Evolutionary conservation across 495 filamentous ascomycete species (phyloP), one percentile per base, ranked within the genome.

Genomic region (Lophiostoma macrostomum): DNA sequence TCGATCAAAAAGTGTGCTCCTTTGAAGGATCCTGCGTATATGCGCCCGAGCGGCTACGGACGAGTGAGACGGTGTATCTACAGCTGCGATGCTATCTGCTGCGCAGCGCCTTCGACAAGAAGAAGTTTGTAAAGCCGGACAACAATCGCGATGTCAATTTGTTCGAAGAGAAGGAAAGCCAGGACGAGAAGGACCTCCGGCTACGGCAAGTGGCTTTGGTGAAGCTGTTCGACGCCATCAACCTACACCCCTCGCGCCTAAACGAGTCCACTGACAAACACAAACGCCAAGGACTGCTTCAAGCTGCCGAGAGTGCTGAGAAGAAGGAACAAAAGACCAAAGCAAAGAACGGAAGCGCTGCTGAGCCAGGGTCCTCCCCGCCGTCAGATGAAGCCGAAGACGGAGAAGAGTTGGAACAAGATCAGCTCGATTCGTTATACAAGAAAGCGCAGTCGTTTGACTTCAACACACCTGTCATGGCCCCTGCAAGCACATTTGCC

Each of bases 401-500:
- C 11, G 87, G 88, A 2, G 77, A 90, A 56, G 90, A 96, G 68
- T 79, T 98, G 0, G 90, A 96, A 69, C 87, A 96, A 65, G 91
- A 95, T 63, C 93, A 98, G 61, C 82, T 98, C 13, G 91, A 97
- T 64, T 82, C 86, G 0, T 75, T 98, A 4, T 98, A 98, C 63
- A 88, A 87, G 64, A 98, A 98, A 67, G 93, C 93, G 1, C 93
- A 98, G 61, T 90, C 88, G 0, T 97, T 96, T 58, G 94, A 98
- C 66, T 98, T 96, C 64, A 81, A 83, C 64, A 94, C 91, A 19
- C 90, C 91, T 2, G 83, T 85, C 67, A 81, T 86, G 11, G 82
- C 95, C 56, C 91, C 93, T 20, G 80, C 88, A 10, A 74, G 82
- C 6, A 87, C 81, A 0, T 98, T 98, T 67, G 74, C 74, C 7